phyloP scores from a whole-genome alignment of 441 rosid species.

The Bruguiera hainesii region DNA sequence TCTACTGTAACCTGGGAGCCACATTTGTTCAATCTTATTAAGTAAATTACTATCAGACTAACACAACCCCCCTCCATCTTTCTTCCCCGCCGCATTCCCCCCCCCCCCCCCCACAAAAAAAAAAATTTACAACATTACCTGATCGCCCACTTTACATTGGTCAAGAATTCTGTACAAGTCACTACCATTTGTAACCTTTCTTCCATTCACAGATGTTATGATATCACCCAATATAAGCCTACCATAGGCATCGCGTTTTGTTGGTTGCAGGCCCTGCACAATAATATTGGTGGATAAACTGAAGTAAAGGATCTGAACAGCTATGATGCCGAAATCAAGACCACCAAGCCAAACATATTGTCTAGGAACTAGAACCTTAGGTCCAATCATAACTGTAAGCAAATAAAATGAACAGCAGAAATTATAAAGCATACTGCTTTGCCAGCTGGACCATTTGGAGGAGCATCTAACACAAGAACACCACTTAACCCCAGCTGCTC shows the following conservation, averaged over 20 bases:
- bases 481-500: slow-evolving; percentile 97
- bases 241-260: slow-evolving; percentile 90
- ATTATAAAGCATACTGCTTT: slow-evolving; percentile 64
- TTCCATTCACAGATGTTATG: slow-evolving; percentile 84
- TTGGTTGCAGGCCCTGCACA: slow-evolving; percentile 73
- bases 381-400: background rate
- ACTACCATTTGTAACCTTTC: slow-evolving; percentile 75
- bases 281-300: slow-evolving; percentile 8
- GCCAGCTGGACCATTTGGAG: slow-evolving; percentile 89
- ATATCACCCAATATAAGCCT: slow-evolving; percentile 89
- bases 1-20: slow-evolving; percentile 66
- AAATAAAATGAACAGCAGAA: slow-evolving; percentile 9
- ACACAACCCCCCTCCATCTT: background rate
- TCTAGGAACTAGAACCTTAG: background rate
- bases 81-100: background rate
- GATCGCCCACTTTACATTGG: slow-evolving; percentile 87
- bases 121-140: slow-evolving; percentile 35
- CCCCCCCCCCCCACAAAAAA: background rate
- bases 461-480: slow-evolving; percentile 97
- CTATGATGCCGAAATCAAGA: background rate
- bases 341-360: slow-evolving; percentile 6
- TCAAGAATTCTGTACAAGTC: slow-evolving; percentile 95
- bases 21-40: background rate
- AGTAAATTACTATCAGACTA: background rate
- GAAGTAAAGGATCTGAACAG: background rate